Evolutionary conservation across 768 basidiomycete genomes (phyloP).

Genomic region (Boletellus ananiceps): DNA sequence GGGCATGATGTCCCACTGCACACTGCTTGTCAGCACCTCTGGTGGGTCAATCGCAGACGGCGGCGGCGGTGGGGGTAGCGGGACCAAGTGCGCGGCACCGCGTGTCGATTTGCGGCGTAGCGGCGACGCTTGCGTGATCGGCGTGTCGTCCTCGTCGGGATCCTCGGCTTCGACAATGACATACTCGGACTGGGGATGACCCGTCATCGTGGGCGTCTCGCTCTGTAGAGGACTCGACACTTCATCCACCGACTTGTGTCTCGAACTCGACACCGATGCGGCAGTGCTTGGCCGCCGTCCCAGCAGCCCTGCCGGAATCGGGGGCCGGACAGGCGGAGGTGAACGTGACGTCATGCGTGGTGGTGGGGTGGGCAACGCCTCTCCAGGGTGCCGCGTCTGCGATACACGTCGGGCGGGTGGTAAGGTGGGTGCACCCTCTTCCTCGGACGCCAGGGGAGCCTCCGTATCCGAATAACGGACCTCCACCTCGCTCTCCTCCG

Average conservation of each 20-base stretch:
- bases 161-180: constrained; percentile 58
- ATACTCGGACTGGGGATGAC: constrained; percentile 44
- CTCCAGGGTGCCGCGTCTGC: constrained; percentile 19
- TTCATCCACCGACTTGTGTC: constrained; percentile 37
- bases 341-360: constrained; percentile 33
- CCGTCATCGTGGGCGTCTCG: constrained; percentile 5
- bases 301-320: constrained; percentile 29
- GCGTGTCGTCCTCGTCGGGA: constrained; percentile 30
- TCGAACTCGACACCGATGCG: constrained; percentile 28
- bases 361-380: constrained; percentile 45
- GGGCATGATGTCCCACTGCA: constrained; percentile 60
- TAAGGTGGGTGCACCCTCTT: constrained; percentile 46
- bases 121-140: constrained; percentile 29
- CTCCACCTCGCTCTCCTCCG: constrained; percentile 70
- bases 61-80: constrained; percentile 35
- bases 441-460: constrained; percentile 28
- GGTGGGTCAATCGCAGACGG: constrained; percentile 34
- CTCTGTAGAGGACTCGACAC: not conserved
- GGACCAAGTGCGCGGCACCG: constrained; percentile 15
- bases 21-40: constrained; percentile 36
- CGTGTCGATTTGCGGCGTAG: constrained; percentile 40
- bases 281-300: constrained; percentile 36
- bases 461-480: constrained; percentile 52
- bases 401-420: constrained; percentile 7
- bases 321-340: constrained; percentile 35